Evolutionary conservation across 2,329 filamentous ascomycete genomes (phyloP).

Genomic region (Sordariomycetes sp.): DNA sequence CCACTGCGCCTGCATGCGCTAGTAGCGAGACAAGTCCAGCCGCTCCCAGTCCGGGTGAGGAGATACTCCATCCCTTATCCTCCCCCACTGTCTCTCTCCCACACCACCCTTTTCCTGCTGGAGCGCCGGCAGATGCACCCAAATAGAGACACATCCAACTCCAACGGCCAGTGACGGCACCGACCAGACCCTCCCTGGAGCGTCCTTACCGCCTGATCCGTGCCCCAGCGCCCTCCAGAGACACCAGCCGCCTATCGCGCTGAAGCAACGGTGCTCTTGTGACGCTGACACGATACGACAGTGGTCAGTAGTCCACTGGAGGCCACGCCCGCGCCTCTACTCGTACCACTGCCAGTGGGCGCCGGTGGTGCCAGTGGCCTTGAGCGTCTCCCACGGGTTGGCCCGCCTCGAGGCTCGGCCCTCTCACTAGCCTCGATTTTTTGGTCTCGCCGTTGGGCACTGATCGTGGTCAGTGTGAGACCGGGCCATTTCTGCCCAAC

Average conservation of each 20-base stretch:
- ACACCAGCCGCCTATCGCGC: slow-evolving; percentile 2
- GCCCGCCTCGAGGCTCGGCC: background rate
- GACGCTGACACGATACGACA: slow-evolving; percentile 3
- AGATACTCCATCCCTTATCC: no score
- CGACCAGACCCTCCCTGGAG: background rate
- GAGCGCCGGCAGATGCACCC: slow-evolving; percentile 1
- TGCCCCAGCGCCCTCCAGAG: background rate
- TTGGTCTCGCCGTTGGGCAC: slow-evolving; percentile 2
- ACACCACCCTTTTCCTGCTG: background rate
- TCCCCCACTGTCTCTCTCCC: background rate
- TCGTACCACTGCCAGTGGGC: background rate
- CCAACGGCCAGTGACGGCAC: background rate
- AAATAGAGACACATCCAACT: background rate
- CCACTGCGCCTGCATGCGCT: no score
- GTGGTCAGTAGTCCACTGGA: background rate
- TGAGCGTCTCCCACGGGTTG: background rate
- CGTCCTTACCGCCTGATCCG: slow-evolving; percentile 2
- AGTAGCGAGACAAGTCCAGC: no score
- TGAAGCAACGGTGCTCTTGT: slow-evolving; percentile 1
- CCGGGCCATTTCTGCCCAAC: slow-evolving; percentile 6
- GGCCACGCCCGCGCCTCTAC: background rate
- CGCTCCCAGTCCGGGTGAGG: no score
- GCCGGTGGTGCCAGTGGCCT: no score
- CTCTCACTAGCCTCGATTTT: background rate
- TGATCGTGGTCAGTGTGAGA: background rate